These are phyloP conservation scores for Astrephomene gubernaculifera DNA, from an alignment of 139 green algal species.

Conservation along the genomic window DNA sequence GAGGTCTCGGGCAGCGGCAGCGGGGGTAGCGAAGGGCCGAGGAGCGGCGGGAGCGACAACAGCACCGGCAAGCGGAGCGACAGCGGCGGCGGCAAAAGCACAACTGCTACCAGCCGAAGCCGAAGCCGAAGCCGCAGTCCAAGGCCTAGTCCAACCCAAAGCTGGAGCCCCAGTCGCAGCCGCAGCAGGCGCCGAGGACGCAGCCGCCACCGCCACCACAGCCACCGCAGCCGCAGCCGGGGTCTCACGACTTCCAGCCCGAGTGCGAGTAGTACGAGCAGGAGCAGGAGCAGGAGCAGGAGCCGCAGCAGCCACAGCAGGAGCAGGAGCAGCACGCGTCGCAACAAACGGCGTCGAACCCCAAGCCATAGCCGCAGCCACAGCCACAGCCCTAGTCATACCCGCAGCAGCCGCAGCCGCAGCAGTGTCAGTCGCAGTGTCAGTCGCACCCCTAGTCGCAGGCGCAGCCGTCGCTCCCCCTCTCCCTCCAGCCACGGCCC, in stretches of 20 bases:
- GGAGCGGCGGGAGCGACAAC: not conserved
- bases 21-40: not conserved
- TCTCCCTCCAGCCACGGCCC: too few species aligned
- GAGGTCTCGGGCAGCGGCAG: not conserved
- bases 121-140: too few species aligned
- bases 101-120: too few species aligned
- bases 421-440: conserved; percentile 3
- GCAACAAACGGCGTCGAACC: too few species aligned
- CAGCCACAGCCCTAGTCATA: not conserved
- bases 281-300: not conserved
- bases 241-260: too few species aligned
- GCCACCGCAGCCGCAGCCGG: not conserved
- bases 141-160: too few species aligned
- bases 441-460: not conserved
- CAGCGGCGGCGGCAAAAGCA: not conserved
- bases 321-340: not conserved
- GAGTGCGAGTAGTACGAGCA: not conserved
- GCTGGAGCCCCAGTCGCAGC: too few species aligned
- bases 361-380: not conserved
- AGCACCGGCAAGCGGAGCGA: not conserved
- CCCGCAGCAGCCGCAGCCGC: not conserved
- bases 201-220: not conserved
- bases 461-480: not conserved
- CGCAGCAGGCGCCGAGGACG: not conserved
- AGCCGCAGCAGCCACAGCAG: not conserved